Percentiles rank a stretch among this genome's conserved stretches.
phyloP scores from a whole-genome alignment of 2,329 filamentous ascomycete genomes.

The Talaromyces atroroseus region DNA sequence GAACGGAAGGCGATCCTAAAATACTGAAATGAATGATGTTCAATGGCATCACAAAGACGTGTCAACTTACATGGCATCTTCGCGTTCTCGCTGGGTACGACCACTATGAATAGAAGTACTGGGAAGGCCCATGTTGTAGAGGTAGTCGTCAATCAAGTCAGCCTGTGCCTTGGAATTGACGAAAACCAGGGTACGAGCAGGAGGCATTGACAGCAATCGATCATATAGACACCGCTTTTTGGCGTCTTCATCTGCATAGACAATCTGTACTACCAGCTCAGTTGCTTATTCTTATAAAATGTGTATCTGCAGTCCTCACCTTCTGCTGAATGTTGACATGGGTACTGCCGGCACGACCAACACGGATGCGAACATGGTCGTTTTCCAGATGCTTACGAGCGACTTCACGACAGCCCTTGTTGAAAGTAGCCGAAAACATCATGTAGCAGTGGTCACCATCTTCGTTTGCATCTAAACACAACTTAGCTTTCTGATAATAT shows the following conservation, averaged over 20 bases:
- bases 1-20: constrained; percentile 66
- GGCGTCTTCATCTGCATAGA: constrained; percentile 58
- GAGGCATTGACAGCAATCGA: constrained; percentile 63
- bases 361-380: constrained; percentile 72
- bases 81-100: constrained; percentile 83
- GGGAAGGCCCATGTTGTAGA: constrained; percentile 75
- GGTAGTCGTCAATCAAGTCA: constrained; percentile 79
- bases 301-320: constrained; percentile 26
- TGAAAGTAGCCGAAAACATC: constrained; percentile 95
- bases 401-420: constrained; percentile 68
- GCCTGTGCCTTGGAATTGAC: constrained; percentile 74
- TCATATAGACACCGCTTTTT: constrained; percentile 71
- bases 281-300: not conserved
- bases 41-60: not conserved
- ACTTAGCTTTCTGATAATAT: constrained; percentile 9
- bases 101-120: constrained; percentile 84
- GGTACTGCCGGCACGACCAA: constrained; percentile 79
- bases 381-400: constrained; percentile 70
- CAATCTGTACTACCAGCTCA: constrained; percentile 40
- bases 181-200: constrained; percentile 80
- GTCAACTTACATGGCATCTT: constrained; percentile 70
- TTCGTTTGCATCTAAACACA: constrained; percentile 60
- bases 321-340: constrained; percentile 77
- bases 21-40: constrained; percentile 2
- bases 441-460: constrained; percentile 64